Percentiles rank a stretch among this genome's conserved stretches.
Evolutionary conservation across 2,329 filamentous ascomycete genomes (phyloP).

Genomic region (Venturiaceae sp.): DNA sequence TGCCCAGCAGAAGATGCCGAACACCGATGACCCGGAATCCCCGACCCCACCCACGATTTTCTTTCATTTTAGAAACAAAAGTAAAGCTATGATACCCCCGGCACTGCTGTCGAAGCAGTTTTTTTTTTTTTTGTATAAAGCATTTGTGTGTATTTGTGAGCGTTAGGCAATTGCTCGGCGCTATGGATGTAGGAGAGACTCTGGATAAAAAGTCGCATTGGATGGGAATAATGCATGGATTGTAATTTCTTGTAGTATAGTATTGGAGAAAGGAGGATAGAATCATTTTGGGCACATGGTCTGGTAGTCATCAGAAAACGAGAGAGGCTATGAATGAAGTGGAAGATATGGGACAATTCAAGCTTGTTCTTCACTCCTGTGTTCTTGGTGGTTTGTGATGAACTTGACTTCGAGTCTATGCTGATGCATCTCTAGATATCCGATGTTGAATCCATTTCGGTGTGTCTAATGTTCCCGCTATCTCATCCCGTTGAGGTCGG

Average conservation of each 20-base stretch:
- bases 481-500: background rate
- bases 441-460: background rate
- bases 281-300: background rate
- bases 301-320: background rate
- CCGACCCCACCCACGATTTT: background rate
- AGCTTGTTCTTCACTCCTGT: background rate
- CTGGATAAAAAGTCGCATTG: background rate
- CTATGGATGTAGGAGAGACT: background rate
- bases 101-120: background rate
- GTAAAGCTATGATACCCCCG: background rate
- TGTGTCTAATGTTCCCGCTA: background rate
- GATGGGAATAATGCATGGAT: background rate
- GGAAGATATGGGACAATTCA: background rate
- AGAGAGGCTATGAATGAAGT: background rate
- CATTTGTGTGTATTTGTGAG: background rate
- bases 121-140: background rate
- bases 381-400: no score
- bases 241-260: background rate
- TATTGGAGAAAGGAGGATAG: background rate
- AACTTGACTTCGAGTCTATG: no score
- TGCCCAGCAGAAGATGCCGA: slow-evolving; percentile 40
- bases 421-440: no score
- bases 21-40: background rate
- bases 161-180: background rate
- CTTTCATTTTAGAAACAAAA: background rate